Evolutionary conservation across 495 filamentous ascomycete species (phyloP).

Genomic region (Penicillium mononematosum): DNA sequence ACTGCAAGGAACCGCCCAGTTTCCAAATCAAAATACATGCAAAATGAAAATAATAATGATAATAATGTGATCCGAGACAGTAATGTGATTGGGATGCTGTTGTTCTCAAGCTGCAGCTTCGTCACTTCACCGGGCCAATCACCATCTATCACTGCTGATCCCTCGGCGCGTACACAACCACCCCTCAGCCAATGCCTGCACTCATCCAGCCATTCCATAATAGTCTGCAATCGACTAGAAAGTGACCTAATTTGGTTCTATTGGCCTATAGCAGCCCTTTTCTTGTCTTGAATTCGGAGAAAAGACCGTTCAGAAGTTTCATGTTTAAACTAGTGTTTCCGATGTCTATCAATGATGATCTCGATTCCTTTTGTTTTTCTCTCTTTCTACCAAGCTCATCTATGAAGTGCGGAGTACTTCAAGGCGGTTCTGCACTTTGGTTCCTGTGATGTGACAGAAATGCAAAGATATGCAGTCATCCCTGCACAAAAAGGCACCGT

Average conservation of each 20-base stretch:
- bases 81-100: slow-evolving; percentile 30
- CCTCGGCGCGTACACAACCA: slow-evolving; percentile 27
- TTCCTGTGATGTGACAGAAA: slow-evolving; percentile 27
- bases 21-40: not conserved
- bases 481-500: slow-evolving; percentile 24
- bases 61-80: slow-evolving; percentile 20
- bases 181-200: slow-evolving; percentile 21
- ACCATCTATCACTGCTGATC: slow-evolving; percentile 21
- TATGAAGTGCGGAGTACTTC: not conserved
- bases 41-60: not conserved
- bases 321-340: slow-evolving; percentile 7
- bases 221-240: not conserved
- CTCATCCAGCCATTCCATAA: not conserved
- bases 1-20: slow-evolving; percentile 7
- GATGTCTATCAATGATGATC: slow-evolving; percentile 7
- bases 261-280: not conserved
- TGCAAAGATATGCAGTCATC: slow-evolving; percentile 14
- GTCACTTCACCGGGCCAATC: slow-evolving; percentile 31
- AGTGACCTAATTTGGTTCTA: not conserved
- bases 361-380: not conserved
- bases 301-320: slow-evolving; percentile 6
- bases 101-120: slow-evolving; percentile 31
- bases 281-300: not conserved
- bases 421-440: not conserved
- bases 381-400: not conserved